Evolutionary conservation across 164 flowering plant genomes (phyloP), one percentile per base, ranked within the genome.

Genomic region (Protea cynaroides): DNA sequence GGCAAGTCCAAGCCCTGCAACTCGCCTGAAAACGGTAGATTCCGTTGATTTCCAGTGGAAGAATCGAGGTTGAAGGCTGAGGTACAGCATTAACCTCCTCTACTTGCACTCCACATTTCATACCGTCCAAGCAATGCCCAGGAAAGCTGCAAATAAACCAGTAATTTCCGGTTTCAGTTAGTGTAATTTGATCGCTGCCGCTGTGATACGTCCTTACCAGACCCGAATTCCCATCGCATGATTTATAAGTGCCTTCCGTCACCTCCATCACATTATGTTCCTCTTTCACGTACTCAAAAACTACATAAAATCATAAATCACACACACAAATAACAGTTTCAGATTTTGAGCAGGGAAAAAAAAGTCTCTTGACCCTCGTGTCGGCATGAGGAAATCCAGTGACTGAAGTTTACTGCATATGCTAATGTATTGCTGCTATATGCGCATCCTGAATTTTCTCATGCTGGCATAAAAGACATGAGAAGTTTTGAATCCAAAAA

Each of bases 111-210:
- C 60, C 38, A 38, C 83, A 69, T 67, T 77, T 85, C 89, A 85
- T 85, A 11, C 89, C 89, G 5, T 81, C 80, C 24, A 69, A 66
- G 66, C 85, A 85, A 69, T 85, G 89, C 0, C 78, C 80, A 2
- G 53, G 23, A 0, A 79, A 12, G 58, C 65, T 70, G 71, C 87
- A 85, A 22, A 85, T 67, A 65, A 85, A 85, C 83, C 83, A 80
- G 69, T 81, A 81, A 18, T 68, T 74, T 76, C 63, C 79, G 1
- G 70, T 77, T 50, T 80, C 58, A 1, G 13, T 65, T 11, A 85
- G 77, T 4, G 9, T 43, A 7, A 85, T 69, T 55, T 40, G 65
- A 69, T 85, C 86, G 13, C 73, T 25, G 38, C 86, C 86, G 18
- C 67, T 81, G 14, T 63, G 63, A 36, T 85, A 81, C 56, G 29